Evolutionary conservation across 2,329 filamentous ascomycete species (phyloP).

Genomic region (Colletotrichum endophyticum): DNA sequence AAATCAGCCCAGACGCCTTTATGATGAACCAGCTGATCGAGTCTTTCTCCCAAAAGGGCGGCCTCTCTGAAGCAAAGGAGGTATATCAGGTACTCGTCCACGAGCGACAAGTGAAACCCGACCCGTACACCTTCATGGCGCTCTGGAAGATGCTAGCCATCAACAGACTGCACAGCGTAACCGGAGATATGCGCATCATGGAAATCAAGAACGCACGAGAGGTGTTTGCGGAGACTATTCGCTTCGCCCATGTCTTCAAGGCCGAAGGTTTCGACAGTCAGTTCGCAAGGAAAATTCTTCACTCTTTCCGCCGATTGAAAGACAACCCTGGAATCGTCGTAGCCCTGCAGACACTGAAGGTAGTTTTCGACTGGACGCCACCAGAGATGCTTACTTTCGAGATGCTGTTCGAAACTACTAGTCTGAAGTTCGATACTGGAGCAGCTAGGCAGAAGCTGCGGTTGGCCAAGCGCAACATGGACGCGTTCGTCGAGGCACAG

Average conservation of each 20-base stretch:
- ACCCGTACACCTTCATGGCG: conserved; percentile 71
- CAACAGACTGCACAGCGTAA: conserved; percentile 49
- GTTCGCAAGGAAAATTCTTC: conserved; percentile 53
- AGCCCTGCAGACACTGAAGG: conserved; percentile 47
- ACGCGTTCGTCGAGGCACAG: conserved; percentile 29
- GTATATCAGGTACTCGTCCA: conserved; percentile 61
- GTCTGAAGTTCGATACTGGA: conserved; percentile 47
- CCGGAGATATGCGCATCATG: conserved; percentile 28
- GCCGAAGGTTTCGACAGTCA: conserved; percentile 48
- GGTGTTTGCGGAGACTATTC: conserved; percentile 55
- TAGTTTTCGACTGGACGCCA: conserved; percentile 47
- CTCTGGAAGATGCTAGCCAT: conserved; percentile 66
- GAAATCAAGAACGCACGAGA: conserved; percentile 41
- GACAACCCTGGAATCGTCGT: conserved; percentile 51
- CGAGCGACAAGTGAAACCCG: conserved; percentile 57
- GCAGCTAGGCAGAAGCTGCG: conserved; percentile 45
- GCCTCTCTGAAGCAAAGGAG: conserved; percentile 56
- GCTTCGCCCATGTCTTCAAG: conserved; percentile 50
- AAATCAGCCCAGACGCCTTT: conserved; percentile 72
- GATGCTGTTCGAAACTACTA: conserved; percentile 48
- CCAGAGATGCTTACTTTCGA: conserved; percentile 52
- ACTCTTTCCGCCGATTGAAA: conserved; percentile 52
- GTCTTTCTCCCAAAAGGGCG: conserved; percentile 65
- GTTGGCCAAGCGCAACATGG: conserved; percentile 45
- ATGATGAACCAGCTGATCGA: conserved; percentile 82